Evolutionary conservation across 352 stramenopile genomes (phyloP), one percentile per base, ranked within the genome.

Genomic region (Phytophthora podocarpi): DNA sequence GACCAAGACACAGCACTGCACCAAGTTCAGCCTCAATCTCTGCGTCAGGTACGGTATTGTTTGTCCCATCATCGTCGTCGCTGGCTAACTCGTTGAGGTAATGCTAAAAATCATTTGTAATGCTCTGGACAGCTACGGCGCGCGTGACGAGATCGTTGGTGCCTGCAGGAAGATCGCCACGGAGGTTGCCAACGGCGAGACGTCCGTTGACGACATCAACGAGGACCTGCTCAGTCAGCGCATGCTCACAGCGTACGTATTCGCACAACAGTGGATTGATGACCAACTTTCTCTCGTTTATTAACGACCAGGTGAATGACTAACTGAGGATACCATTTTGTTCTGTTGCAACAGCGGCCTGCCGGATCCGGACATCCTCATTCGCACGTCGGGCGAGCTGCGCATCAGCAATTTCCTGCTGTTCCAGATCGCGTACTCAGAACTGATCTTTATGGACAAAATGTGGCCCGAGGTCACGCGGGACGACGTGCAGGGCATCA

Each of bases 371-470:
- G 96, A 99, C 60, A 71, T 99, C 18, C 74, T 99, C 18, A 87
- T 99, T 45, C 90, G 97, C 21, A 99, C 96, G 10, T 97, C 92
- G 32, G 97, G 97, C 13, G 96, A 99, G 69, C 68, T 86, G 47
- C 90, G 97, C 40, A 80, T 99, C 39, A 98, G 89, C 71, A 99
- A 99, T 72, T 99, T 99, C 67, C 64, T 99, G 40, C 71, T 99
- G 7, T 99, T 89, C 80, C 94, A 99, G 70, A 85, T 91, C 39
- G 95, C 95, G 24, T 98, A 99, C 80, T 74, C 94, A 36, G 96
- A 99, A 75, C 71, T 99, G 12, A 95, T 97, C 60, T 97, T 99
- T 67, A 82, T 96, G 36, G 80, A 97, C 61, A 98, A 99, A 72
- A 82, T 93, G 35, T 99, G 96, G 96, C 97, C 96, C 24, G 96